Percentiles rank a stretch among this genome's conserved stretches.
Conservation (phyloP, 1,284 basidiomycete genomes). For the Melampsora americana region DNA sequence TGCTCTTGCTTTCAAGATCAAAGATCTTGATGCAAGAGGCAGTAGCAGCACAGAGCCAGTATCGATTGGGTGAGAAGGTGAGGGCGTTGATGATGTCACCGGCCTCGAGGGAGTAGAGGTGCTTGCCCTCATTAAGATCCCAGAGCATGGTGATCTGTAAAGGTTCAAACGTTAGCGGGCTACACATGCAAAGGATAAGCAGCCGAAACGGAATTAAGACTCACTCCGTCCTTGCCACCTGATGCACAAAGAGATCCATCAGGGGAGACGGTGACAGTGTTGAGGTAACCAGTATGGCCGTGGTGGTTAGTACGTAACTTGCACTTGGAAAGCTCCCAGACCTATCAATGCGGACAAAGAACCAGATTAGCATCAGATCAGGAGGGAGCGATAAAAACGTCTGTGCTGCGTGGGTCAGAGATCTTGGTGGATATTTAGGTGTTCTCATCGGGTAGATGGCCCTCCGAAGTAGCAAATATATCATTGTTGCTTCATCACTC, state of each 20-base stretch:
- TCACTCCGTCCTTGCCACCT: slow-evolving; percentile 87
- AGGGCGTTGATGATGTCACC: slow-evolving; percentile 98
- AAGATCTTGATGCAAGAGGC: slow-evolving; percentile 98
- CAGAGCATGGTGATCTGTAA: slow-evolving; percentile 93
- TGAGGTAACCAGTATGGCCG: slow-evolving; percentile 99
- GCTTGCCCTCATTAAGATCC: slow-evolving; percentile 99
- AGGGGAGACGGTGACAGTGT: slow-evolving; percentile 96
- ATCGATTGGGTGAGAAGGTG: slow-evolving; percentile 98
- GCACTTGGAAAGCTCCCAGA: slow-evolving; percentile 99
- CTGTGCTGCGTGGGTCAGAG: slow-evolving; percentile 60
- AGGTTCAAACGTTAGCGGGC: background rate
- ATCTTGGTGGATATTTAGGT: slow-evolving; percentile 69
- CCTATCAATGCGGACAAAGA: slow-evolving; percentile 59
- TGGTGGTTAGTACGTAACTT: slow-evolving; percentile 99
- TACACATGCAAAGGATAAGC: background rate
- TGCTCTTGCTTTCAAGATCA: slow-evolving; percentile 87
- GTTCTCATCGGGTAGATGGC: slow-evolving; percentile 65
- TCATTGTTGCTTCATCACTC: slow-evolving; percentile 59
- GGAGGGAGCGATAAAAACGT: background rate
- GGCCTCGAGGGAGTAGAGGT: slow-evolving; percentile 99
- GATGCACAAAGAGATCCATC: slow-evolving; percentile 99
- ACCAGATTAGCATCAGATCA: slow-evolving; percentile 12
- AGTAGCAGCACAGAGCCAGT: slow-evolving; percentile 99
- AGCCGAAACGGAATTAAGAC: background rate
- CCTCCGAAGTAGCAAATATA: slow-evolving; percentile 80